phyloP scores from a whole-genome alignment of 164 flowering plant species.

The Cinnamomum micranthum region DNA sequence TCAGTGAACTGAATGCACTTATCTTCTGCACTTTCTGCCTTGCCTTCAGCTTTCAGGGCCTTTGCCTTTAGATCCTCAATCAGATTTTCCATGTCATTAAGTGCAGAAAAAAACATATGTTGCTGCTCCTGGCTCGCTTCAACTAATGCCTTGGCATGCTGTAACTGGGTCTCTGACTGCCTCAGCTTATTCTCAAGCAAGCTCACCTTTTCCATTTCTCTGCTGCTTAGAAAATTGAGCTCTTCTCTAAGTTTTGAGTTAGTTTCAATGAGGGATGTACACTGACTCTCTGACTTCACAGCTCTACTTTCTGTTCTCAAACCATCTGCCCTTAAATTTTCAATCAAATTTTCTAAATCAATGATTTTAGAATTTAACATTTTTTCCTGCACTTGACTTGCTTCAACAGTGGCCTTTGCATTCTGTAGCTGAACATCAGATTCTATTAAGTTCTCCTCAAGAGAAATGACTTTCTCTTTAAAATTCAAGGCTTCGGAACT shows the following conservation, averaged over 20 bases:
- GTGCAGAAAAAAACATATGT: constrained; percentile 22
- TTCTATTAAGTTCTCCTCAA: constrained; percentile 41
- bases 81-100: constrained; percentile 40
- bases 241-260: constrained; percentile 54
- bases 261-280: constrained; percentile 34
- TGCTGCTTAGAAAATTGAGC: constrained; percentile 37
- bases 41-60: constrained; percentile 36
- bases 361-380: constrained; percentile 23
- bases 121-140: constrained; percentile 37
- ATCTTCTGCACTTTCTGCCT: constrained; percentile 52
- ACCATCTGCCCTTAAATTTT: constrained; percentile 35
- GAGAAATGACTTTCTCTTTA: constrained; percentile 40
- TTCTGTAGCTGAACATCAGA: constrained; percentile 29
- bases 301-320: constrained; percentile 41
- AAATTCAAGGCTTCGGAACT: constrained; percentile 36
- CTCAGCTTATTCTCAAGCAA: constrained; percentile 43
- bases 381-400: constrained; percentile 29
- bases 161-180: constrained; percentile 34
- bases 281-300: constrained; percentile 46
- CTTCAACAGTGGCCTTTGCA: constrained; percentile 29
- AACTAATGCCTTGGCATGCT: constrained; percentile 27
- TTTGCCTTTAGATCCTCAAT: constrained; percentile 41
- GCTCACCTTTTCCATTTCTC: constrained; percentile 39
- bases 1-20: constrained; percentile 38
- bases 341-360: constrained; percentile 41